Conservation (phyloP, 2,329 filamentous ascomycete genomes). For the Cytospora mali region DNA sequence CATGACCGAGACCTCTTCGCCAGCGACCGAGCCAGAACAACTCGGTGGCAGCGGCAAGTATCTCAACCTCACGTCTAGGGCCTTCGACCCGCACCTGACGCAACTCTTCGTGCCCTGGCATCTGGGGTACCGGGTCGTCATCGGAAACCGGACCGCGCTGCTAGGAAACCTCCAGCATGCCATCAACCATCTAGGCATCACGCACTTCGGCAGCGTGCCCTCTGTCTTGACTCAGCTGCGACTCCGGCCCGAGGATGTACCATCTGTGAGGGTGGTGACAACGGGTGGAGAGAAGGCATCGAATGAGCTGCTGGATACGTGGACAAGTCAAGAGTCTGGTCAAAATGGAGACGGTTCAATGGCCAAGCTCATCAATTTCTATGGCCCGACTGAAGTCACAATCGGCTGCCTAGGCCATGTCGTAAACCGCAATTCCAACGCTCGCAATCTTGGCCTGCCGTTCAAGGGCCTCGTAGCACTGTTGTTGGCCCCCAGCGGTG, state of each 20-base stretch:
- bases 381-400: conserved; percentile 25
- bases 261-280: conserved; percentile 35
- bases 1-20: conserved; percentile 27
- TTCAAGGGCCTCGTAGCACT: conserved; percentile 11
- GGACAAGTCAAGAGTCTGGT: not conserved
- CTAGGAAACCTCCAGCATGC: conserved; percentile 15
- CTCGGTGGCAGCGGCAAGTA: conserved; percentile 34
- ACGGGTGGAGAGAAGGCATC: conserved; percentile 40
- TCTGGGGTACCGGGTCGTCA: conserved; percentile 28
- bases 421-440: conserved; percentile 43
- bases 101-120: conserved; percentile 33
- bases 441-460: conserved; percentile 24
- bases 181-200: conserved; percentile 15
- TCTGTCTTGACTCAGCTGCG: conserved; percentile 18
- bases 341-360: not conserved
- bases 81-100: conserved; percentile 31
- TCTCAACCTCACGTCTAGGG: conserved; percentile 15
- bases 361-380: conserved; percentile 21
- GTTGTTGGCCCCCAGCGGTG: conserved; percentile 4
- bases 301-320: conserved; percentile 15
- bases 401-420: conserved; percentile 28
- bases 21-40: conserved; percentile 5
- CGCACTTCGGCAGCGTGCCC: conserved; percentile 18
- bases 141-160: conserved; percentile 22
- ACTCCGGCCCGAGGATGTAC: conserved; percentile 15